Percentiles rank a stretch among this genome's conserved stretches.
These are phyloP conservation scores for Cryptococcus sp. DNA, from an alignment of 1,284 basidiomycete genomes.

Conservation along the genomic window DNA sequence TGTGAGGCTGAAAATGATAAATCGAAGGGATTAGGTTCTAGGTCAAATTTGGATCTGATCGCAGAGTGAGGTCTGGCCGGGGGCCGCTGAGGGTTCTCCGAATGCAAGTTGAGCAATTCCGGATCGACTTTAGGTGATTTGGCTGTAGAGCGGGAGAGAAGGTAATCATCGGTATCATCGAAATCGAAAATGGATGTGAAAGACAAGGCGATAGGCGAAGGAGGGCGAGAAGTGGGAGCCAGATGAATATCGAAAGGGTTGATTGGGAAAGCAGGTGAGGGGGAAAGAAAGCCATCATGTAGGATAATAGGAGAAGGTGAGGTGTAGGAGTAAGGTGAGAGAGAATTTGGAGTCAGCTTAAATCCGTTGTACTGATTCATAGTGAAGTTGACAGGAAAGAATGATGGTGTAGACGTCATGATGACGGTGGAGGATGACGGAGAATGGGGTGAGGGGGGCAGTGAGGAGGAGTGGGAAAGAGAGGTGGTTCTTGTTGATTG, in stretches of 20 bases:
- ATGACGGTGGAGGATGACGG: neutral
- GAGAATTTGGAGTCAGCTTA: conserved; percentile 1
- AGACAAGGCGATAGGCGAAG: conserved; percentile 10
- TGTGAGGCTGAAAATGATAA: conserved; percentile 72
- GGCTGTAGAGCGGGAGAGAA: neutral
- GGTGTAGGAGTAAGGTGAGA: neutral
- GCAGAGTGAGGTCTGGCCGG: conserved; percentile 31
- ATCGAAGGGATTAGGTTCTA: conserved; percentile 95
- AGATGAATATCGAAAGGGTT: conserved; percentile 9
- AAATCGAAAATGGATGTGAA: conserved; percentile 12
- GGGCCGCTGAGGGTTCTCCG: conserved; percentile 25
- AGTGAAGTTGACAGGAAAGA: neutral
- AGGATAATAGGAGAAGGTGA: conserved; percentile 6
- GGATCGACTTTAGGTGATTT: conserved; percentile 9
- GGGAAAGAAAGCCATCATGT: conserved; percentile 10
- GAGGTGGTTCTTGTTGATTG: neutral
- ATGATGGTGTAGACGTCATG: neutral
- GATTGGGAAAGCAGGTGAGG: conserved; percentile 8
- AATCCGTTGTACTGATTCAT: neutral
- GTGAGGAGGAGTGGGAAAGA: neutral
- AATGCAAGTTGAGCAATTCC: neutral
- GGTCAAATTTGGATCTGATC: conserved; percentile 46
- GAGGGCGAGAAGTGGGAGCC: conserved; percentile 1
- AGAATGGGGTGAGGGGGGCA: neutral
- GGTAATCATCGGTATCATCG: neutral